Evolutionary conservation across 1,284 basidiomycete genomes (phyloP), one percentile per base, ranked within the genome.

Genomic region (Schizophyllum amplum): DNA sequence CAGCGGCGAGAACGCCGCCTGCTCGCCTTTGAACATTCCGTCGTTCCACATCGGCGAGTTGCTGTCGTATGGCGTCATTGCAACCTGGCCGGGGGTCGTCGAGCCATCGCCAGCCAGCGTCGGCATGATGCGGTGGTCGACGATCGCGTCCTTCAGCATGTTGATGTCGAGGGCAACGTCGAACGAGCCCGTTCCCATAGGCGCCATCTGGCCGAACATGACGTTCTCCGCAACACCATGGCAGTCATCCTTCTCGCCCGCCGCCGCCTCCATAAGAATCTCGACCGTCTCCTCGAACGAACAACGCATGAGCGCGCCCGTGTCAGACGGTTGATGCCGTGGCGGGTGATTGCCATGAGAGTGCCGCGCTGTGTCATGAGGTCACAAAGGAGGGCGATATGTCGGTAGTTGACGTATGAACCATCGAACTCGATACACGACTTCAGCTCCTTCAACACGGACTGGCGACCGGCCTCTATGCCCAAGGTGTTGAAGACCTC

Each of bases 271-370:
- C 86, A 99, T 95, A 57, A 99, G 74, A 64, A 99, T 98, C 72
- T 99, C 97, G 61, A 98, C 97, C 0, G 97, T 99, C 79, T 99
- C 97, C 72, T 99, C 97, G 79, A 99, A 99, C 3, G 97, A 98
- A 73, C 94, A 98, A 52, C 97, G 82, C 88, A 99, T 98, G 55
- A 99, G 80, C 1, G 97, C 96, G 47, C 94, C 94, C 9, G 94
- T 96, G 66, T 98, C 94, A 25, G 96, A 56, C 96, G 87, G 74
- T 99, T 99, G 74, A 99, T 99, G 72, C 97, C 97, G 68, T 99
- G 97, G 53, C 97, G 94, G 52, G 97, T 99, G 73, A 99, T 99
- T 11, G 96, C 94, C 96, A 99, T 99, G 61, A 99, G 80, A 7
- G 84, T 75, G 47, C 97, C 97, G 58, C 94, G 91, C 66, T 96